A percentile compares a stretch with the other conserved stretches of the same genome.
These are phyloP conservation scores for Plasmodium cynomolgi DNA, from an alignment of 169 alveolate species.

Conservation along the genomic window DNA sequence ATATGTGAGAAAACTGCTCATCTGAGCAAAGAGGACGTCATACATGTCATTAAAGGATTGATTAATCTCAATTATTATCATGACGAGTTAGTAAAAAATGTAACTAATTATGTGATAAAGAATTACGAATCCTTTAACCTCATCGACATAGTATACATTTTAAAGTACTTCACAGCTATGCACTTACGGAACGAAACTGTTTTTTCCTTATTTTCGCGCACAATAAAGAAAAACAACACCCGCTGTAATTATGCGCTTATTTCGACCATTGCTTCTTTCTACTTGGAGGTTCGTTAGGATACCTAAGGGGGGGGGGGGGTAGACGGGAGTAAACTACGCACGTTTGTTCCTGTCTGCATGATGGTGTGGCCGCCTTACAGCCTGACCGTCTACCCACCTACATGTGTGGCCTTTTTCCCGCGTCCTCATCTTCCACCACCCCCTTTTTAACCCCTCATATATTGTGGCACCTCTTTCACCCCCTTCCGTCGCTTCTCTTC, in stretches of 20 bases:
- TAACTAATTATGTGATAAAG: constrained; percentile 35
- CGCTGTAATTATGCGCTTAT: constrained; percentile 9
- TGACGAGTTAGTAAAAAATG: constrained; percentile 44
- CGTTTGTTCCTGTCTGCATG: background rate
- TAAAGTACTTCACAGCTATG: constrained; percentile 61
- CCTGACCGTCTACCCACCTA: background rate
- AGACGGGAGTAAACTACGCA: background rate
- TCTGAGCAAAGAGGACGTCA: constrained; percentile 32
- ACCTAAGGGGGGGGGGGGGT: background rate
- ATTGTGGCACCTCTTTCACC: background rate
- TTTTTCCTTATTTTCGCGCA: constrained; percentile 33
- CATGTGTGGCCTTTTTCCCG: background rate
- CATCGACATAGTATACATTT: constrained; percentile 61
- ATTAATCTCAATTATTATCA: constrained; percentile 54
- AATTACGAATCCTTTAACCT: constrained; percentile 37
- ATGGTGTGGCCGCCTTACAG: background rate
- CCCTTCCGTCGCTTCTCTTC: background rate
- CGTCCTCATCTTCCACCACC: no score
- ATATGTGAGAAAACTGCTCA: constrained; percentile 28
- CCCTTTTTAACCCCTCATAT: background rate
- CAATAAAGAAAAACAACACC: constrained; percentile 42
- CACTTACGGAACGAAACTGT: constrained; percentile 20
- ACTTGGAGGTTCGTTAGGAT: constrained; percentile 37
- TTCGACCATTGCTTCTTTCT: constrained; percentile 52
- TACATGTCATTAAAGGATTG: constrained; percentile 40